Conservation (phyloP, 2,329 filamentous ascomycete genomes). For the Domatiomyces globalis region DNA sequence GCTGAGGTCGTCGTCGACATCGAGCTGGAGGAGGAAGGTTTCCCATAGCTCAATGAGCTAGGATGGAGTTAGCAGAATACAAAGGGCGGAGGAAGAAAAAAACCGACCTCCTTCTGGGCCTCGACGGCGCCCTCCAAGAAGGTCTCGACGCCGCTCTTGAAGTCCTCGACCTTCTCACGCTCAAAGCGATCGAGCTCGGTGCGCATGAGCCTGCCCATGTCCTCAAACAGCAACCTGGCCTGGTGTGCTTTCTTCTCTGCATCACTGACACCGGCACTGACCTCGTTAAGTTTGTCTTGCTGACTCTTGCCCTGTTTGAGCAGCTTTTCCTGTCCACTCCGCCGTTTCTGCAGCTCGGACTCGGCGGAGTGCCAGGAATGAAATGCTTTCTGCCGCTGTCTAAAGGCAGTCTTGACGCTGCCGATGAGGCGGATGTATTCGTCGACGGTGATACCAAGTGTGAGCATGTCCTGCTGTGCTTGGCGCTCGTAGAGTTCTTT, state of each 20-base stretch:
- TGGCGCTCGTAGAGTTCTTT: constrained; percentile 91
- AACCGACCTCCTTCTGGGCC: constrained; percentile 86
- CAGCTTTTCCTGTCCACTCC: constrained; percentile 82
- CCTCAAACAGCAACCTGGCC: constrained; percentile 78
- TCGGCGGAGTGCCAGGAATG: constrained; percentile 89
- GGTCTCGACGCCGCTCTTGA: constrained; percentile 95
- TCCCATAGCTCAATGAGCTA: constrained; percentile 88
- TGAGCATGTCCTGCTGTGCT: constrained; percentile 90
- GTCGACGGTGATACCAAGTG: constrained; percentile 91
- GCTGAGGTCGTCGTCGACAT: constrained; percentile 60
- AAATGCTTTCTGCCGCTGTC: constrained; percentile 86
- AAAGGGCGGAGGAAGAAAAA: background rate
- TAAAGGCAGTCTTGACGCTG: constrained; percentile 84
- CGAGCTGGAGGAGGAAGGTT: constrained; percentile 90
- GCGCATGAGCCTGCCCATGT: constrained; percentile 91
- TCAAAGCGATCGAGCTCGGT: constrained; percentile 87
- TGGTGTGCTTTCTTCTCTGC: constrained; percentile 88
- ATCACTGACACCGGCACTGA: constrained; percentile 85
- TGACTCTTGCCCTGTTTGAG: constrained; percentile 87
- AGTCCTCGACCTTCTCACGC: constrained; percentile 94
- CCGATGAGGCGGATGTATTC: constrained; percentile 96
- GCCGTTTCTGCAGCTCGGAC: constrained; percentile 78
- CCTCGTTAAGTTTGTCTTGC: constrained; percentile 85
- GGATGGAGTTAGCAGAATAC: constrained; percentile 28
- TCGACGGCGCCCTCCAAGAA: constrained; percentile 95